Conservation (phyloP, 345 rosid genomes). For the Lepidium africanum region DNA sequence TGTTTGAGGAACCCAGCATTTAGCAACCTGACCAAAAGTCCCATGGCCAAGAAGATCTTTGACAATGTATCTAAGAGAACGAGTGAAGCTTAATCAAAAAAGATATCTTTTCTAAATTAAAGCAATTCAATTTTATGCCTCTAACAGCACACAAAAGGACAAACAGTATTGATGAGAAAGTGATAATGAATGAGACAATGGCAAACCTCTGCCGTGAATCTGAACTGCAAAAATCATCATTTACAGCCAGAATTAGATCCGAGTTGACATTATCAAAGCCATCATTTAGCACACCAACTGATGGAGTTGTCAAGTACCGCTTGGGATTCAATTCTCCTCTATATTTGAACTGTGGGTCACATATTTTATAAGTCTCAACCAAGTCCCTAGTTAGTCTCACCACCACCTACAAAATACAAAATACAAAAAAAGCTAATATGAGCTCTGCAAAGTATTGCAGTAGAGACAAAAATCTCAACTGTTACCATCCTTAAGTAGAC, state of each 20-base stretch:
- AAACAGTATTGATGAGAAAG: background rate
- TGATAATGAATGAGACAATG: background rate
- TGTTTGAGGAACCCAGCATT: slow-evolving; percentile 82
- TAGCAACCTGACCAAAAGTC: slow-evolving; percentile 98
- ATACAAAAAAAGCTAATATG: background rate
- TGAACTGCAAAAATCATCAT: slow-evolving; percentile 59
- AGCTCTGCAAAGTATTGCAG: slow-evolving; percentile 4
- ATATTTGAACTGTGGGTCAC: slow-evolving; percentile 87
- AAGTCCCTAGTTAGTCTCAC: slow-evolving; percentile 77
- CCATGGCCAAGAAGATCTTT: slow-evolving; percentile 99
- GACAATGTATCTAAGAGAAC: slow-evolving; percentile 71
- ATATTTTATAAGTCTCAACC: slow-evolving; percentile 77
- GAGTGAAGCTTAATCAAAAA: slow-evolving; percentile 19
- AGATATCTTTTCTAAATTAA: background rate
- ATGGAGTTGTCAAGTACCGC: slow-evolving; percentile 93
- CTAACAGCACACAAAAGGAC: slow-evolving; percentile 11
- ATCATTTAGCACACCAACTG: slow-evolving; percentile 85
- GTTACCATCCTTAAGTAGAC: slow-evolving; percentile 1
- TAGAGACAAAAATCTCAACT: background rate
- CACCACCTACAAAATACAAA: slow-evolving; percentile 61
- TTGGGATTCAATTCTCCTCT: slow-evolving; percentile 91
- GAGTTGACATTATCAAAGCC: slow-evolving; percentile 93
- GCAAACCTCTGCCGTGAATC: slow-evolving; percentile 79
- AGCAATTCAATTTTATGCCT: background rate
- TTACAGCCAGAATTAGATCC: slow-evolving; percentile 86